These are phyloP conservation scores for Saprolegnia parasitica DNA, from an alignment of 352 stramenopile species.

Conservation along the genomic window DNA sequence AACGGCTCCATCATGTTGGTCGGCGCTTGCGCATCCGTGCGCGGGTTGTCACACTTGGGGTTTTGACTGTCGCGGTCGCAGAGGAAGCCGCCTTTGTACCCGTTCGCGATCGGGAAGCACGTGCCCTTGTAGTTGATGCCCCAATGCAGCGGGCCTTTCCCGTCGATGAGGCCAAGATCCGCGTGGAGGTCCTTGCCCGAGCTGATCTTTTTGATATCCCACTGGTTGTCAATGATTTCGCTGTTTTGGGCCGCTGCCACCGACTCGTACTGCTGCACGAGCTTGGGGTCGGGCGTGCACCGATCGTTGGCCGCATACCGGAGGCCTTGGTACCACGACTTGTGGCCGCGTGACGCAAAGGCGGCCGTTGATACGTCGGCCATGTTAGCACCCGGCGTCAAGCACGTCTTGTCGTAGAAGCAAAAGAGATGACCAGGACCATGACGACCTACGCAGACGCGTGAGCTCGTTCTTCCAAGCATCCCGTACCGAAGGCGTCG, in stretches of 20 bases:
- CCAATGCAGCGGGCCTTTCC: slow-evolving; percentile 32
- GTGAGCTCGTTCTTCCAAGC: not conserved
- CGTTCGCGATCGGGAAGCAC: slow-evolving; percentile 33
- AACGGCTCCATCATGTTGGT: slow-evolving; percentile 59
- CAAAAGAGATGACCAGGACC: slow-evolving; percentile 28
- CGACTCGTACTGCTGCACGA: slow-evolving; percentile 37
- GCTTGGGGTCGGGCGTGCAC: slow-evolving; percentile 31
- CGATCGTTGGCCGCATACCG: slow-evolving; percentile 40
- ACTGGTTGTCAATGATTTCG: slow-evolving; percentile 41
- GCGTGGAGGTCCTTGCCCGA: slow-evolving; percentile 45
- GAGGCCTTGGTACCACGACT: slow-evolving; percentile 54
- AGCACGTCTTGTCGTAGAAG: slow-evolving; percentile 40
- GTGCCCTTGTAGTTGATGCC: slow-evolving; percentile 38
- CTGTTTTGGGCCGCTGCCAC: slow-evolving; percentile 25
- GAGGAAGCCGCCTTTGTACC: slow-evolving; percentile 35
- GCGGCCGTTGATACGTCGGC: slow-evolving; percentile 41
- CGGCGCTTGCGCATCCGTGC: slow-evolving; percentile 33
- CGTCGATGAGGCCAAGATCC: slow-evolving; percentile 39
- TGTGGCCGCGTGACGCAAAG: slow-evolving; percentile 36
- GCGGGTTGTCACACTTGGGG: slow-evolving; percentile 41
- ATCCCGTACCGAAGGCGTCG: not conserved
- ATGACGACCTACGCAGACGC: not conserved
- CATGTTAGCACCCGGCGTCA: slow-evolving; percentile 45
- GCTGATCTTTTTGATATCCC: slow-evolving; percentile 36
- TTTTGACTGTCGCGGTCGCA: slow-evolving; percentile 40